Base-by-base conservation (phyloP, 148 eudicot species). In the Nyssa sinensis region DNA sequence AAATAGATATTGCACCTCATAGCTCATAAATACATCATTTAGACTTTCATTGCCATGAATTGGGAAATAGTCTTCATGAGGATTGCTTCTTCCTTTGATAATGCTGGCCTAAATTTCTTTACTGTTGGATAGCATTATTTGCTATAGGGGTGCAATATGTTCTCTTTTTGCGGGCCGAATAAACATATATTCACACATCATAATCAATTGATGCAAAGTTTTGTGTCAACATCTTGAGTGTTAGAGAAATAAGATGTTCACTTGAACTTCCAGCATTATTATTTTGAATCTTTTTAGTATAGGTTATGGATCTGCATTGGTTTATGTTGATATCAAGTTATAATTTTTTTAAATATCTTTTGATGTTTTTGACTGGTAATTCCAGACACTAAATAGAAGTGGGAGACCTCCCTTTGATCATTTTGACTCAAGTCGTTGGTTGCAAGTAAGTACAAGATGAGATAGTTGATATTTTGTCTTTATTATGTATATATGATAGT, bases 371-470 rank as follows among this genome's bases (percentile, higher is more conserved):
- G 65, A 49, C 33, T 39, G 61, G 62, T 80, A 27, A 58, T 75
- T 75, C 44, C 89, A 95, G 98, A 78, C 91, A 13, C 88, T 89
- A 51, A 90, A 78, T 64, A 87, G 93, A 88, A 83, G 88, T 61
- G 97, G 91, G 64, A 90, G 91, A 79, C 85, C 88, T 75, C 79
- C 90, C 68, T 85, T 83, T 83, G 97, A 95, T 87, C 88, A 89
- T 57, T 77, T 80, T 62, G 98, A 92, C 79, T 90, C 93, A 76
- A 77, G 83, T 76, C 94, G 94, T 64, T 95, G 98, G 98, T 79
- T 95, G 81, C 97, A 92, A 84, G 98, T 94, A 83, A 72, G 82
- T 47, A 31, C 57, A 5, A 10, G 35, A 37, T 67, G 25, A 35
- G 17, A 39, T 29, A 11, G 64, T 68, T 34, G 27, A 77, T 23